Conservation (phyloP, 345 rosid genomes). For the Pistacia integerrima region DNA sequence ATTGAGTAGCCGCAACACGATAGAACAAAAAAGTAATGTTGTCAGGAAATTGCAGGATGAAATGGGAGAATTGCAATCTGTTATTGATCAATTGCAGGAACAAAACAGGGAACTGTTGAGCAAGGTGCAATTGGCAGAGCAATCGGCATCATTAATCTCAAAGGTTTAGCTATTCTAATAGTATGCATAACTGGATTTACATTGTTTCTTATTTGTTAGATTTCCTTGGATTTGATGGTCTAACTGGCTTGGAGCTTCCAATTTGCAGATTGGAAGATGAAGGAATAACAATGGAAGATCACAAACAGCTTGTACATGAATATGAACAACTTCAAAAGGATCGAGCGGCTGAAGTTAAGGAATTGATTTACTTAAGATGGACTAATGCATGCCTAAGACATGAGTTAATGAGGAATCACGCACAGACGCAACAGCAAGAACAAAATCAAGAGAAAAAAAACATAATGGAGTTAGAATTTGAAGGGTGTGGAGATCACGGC, state of each 20-base stretch:
- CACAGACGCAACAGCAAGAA: conserved; percentile 13
- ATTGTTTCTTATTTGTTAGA: neutral
- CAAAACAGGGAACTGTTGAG: conserved; percentile 39
- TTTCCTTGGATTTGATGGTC: neutral
- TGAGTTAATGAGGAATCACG: conserved; percentile 44
- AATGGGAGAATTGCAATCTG: conserved; percentile 33
- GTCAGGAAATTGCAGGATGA: conserved; percentile 47
- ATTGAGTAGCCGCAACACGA: conserved; percentile 20
- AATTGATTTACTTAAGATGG: conserved; percentile 65
- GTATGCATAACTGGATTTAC: neutral
- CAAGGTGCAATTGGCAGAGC: conserved; percentile 30
- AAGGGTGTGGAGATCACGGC: conserved; percentile 25
- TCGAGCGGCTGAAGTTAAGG: conserved; percentile 45
- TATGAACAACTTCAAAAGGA: conserved; percentile 48
- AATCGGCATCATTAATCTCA: conserved; percentile 29
- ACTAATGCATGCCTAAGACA: conserved; percentile 76
- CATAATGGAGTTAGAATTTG: conserved; percentile 31
- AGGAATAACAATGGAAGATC: conserved; percentile 35
- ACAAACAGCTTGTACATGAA: conserved; percentile 43
- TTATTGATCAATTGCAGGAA: conserved; percentile 34
- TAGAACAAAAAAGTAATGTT: conserved; percentile 31
- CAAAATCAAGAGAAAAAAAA: conserved; percentile 24
- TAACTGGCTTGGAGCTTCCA: neutral
- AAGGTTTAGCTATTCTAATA: conserved; percentile 38
- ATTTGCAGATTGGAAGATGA: conserved; percentile 41